A percentile compares a stretch with the other conserved stretches of the same genome.
These are phyloP conservation scores for Pythium aristosporum DNA, from an alignment of 352 stramenopile species.

Conservation along the genomic window DNA sequence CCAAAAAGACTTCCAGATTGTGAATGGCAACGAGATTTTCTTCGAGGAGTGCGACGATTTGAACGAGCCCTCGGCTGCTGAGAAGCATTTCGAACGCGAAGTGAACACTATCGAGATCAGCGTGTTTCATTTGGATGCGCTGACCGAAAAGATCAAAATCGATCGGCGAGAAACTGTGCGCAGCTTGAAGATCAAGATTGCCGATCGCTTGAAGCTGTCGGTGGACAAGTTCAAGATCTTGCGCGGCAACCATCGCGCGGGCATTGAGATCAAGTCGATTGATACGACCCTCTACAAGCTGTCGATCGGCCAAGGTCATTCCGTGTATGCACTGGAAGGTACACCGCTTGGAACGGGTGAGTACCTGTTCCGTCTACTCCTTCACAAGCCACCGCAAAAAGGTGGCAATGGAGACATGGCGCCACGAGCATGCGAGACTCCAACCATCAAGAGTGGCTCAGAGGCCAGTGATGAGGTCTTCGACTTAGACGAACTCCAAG, in stretches of 20 bases:
- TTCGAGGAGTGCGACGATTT: constrained; percentile 66
- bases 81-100: constrained; percentile 70
- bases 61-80: constrained; percentile 42
- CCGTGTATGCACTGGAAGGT: constrained; percentile 63
- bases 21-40: constrained; percentile 71
- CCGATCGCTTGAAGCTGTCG: constrained; percentile 39
- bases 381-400: constrained; percentile 34
- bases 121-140: constrained; percentile 50
- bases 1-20: constrained; percentile 62
- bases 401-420: neutral
- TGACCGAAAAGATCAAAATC: constrained; percentile 57
- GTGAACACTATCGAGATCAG: constrained; percentile 82
- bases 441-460: constrained; percentile 25
- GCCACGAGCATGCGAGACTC: neutral
- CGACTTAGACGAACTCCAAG: constrained; percentile 61
- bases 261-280: constrained; percentile 80
- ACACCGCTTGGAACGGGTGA: constrained; percentile 66
- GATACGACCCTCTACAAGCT: constrained; percentile 76
- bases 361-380: constrained; percentile 76
- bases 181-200: constrained; percentile 59
- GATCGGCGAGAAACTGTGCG: constrained; percentile 71
- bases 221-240: constrained; percentile 72
- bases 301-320: constrained; percentile 67
- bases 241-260: constrained; percentile 62
- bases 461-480: constrained; percentile 35